phyloP scores from a whole-genome alignment of 2,329 filamentous ascomycete species.

The Pseudogymnoascus sp. region DNA sequence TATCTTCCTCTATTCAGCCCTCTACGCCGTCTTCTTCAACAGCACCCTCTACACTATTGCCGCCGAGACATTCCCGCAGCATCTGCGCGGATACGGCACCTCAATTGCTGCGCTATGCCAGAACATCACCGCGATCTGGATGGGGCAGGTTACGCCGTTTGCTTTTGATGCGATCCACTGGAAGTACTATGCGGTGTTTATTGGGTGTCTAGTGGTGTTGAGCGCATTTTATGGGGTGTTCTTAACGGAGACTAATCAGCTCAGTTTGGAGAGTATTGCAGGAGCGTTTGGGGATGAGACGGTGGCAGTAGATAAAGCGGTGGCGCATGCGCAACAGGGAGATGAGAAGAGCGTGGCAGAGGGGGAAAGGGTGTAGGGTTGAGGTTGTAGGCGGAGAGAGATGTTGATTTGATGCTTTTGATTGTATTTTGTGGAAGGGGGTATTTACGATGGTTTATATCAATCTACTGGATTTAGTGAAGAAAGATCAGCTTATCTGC shows the following conservation, averaged over 20 bases:
- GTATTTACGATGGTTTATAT: background rate
- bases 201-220: constrained; percentile 29
- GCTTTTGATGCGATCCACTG: constrained; percentile 29
- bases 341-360: background rate
- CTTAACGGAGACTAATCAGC: constrained; percentile 32
- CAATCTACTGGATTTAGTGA: background rate
- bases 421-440: background rate
- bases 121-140: constrained; percentile 30
- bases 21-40: constrained; percentile 30
- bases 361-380: background rate
- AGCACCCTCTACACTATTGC: constrained; percentile 30
- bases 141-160: constrained; percentile 26
- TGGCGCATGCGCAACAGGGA: background rate
- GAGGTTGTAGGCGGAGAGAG: background rate
- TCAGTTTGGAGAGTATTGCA: constrained; percentile 32
- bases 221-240: constrained; percentile 31
- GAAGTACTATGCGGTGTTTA: constrained; percentile 33
- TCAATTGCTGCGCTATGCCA: constrained; percentile 29
- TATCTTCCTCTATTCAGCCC: constrained; percentile 30
- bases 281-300: constrained; percentile 31
- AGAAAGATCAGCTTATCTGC: background rate
- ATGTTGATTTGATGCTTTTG: background rate
- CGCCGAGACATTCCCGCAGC: constrained; percentile 28
- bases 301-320: background rate
- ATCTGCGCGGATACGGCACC: constrained; percentile 23